Percentiles rank a stretch among this genome's conserved stretches.
Conservation (phyloP, 169 alveolate species). For the Toxoplasma gondii region DNA sequence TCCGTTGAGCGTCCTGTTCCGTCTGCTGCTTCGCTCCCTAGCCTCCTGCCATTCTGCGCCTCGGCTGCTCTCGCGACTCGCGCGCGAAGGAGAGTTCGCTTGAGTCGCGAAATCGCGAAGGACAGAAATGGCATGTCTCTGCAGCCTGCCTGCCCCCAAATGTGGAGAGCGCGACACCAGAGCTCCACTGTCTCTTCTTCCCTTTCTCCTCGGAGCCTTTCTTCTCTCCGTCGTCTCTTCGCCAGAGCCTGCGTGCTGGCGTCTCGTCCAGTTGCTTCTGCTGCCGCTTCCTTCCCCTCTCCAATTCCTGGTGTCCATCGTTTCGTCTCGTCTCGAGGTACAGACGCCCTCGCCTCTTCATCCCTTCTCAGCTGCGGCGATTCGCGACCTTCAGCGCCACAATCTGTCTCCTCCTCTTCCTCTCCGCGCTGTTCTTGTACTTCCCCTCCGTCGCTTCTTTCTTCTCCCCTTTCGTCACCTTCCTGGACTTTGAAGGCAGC, state of each 20-base stretch:
- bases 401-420: neutral
- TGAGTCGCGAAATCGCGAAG: neutral
- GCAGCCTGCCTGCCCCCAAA: slow-evolving; percentile 38
- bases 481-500: neutral
- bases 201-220: neutral
- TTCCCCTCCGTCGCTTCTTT: neutral
- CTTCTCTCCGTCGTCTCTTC: neutral
- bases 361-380: neutral
- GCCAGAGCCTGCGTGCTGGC: neutral
- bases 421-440: neutral
- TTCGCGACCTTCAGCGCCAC: neutral
- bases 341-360: neutral
- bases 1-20: too few species aligned
- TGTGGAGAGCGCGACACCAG: slow-evolving; percentile 2
- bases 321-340: neutral
- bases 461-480: neutral
- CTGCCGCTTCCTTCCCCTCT: neutral
- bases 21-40: too few species aligned
- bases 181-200: neutral
- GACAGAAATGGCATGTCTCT: neutral
- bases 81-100: neutral
- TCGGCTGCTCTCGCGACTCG: neutral
- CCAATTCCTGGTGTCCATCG: neutral
- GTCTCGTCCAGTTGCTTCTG: neutral
- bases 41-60: neutral